phyloP scores from a whole-genome alignment of 2,329 filamentous ascomycete genomes.

The Davidsoniella neocaledoniae region DNA sequence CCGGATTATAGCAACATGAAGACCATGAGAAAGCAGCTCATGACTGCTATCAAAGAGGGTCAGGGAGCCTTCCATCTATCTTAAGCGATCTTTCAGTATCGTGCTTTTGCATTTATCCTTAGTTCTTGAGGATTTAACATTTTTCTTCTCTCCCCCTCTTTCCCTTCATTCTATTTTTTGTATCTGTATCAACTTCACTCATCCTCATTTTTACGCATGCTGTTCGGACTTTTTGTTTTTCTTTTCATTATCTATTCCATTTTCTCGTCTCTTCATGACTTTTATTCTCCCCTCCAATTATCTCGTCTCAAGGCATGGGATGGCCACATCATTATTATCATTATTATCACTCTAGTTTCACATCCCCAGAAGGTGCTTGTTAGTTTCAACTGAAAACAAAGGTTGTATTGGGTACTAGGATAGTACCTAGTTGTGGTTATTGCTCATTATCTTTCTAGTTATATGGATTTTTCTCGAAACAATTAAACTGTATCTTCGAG shows the following conservation, averaged over 20 bases:
- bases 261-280: not conserved
- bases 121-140: not conserved
- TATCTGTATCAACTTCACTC: not conserved
- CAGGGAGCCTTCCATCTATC: conserved; percentile 97
- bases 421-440: not conserved
- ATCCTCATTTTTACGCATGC: not conserved
- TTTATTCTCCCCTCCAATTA: not conserved
- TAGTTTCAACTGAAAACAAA: too few relatives aligned
- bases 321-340: not conserved
- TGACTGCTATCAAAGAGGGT: conserved; percentile 79
- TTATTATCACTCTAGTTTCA: too few relatives aligned
- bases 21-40: conserved; percentile 60
- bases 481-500: too few relatives aligned
- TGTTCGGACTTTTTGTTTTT: not conserved
- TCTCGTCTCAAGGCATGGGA: not conserved
- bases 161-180: not conserved
- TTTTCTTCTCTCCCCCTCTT: not conserved
- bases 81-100: conserved; percentile 23
- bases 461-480: too few relatives aligned
- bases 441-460: not conserved
- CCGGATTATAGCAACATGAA: conserved; percentile 78
- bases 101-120: not conserved
- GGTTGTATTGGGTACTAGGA: too few relatives aligned
- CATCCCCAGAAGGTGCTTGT: too few relatives aligned
- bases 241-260: not conserved